These are phyloP conservation scores for Gracilariopsis chorda DNA, from an alignment of 23 red algal species.

Conservation along the genomic window DNA sequence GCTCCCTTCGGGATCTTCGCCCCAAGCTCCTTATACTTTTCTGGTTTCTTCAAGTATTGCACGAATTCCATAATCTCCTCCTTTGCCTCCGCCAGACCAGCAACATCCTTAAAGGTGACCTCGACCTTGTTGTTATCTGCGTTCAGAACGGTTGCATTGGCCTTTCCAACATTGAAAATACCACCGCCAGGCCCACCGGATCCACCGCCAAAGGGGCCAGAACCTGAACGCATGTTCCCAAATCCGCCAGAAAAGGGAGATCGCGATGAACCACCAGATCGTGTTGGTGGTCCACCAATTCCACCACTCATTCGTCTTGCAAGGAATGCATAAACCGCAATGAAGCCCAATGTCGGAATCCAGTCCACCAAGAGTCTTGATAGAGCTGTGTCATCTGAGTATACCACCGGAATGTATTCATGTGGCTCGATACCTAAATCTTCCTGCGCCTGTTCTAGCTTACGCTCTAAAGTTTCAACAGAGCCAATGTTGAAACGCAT, in stretches of 20 bases:
- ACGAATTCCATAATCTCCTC: conserved; percentile 99
- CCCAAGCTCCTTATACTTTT: conserved; percentile 92
- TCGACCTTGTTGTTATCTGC: conserved; percentile 77
- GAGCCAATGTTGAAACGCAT: conserved; percentile 82
- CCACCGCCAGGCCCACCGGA: conserved; percentile 60
- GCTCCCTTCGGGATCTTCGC: conserved; percentile 98
- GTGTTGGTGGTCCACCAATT: conserved; percentile 33
- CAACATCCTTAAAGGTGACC: conserved; percentile 91
- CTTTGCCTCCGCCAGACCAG: conserved; percentile 95
- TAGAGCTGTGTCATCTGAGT: conserved; percentile 67
- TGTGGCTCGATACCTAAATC: conserved; percentile 75
- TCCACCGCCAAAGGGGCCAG: conserved; percentile 36
- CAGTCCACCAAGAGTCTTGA: conserved; percentile 70
- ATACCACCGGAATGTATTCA: conserved; percentile 90
- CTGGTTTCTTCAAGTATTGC: conserved; percentile 94
- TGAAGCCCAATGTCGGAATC: conserved; percentile 84
- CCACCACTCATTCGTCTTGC: conserved; percentile 72
- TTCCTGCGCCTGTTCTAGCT: conserved; percentile 86
- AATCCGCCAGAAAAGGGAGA: conserved; percentile 63
- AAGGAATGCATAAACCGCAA: conserved; percentile 75
- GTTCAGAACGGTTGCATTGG: conserved; percentile 90
- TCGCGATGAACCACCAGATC: conserved; percentile 53
- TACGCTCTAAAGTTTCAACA: conserved; percentile 87
- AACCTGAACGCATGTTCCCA: conserved; percentile 48
- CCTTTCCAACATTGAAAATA: conserved; percentile 94